Percentiles rank a stretch among this genome's conserved stretches.
Evolutionary conservation across 768 basidiomycete genomes (phyloP).

Genomic region (Lepiota brunneoincarnata): DNA sequence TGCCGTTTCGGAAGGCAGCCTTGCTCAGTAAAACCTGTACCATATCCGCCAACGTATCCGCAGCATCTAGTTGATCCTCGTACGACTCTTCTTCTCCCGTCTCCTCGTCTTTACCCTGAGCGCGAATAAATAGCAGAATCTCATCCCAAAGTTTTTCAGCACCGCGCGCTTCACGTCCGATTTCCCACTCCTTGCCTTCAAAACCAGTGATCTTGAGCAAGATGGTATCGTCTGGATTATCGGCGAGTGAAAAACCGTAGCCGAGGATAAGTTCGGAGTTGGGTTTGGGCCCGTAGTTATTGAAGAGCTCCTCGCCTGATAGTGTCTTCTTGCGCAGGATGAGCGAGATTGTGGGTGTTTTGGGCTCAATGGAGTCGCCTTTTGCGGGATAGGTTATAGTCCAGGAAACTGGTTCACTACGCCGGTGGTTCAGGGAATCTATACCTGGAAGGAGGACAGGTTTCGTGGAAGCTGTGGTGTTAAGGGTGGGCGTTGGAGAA

Average conservation of each 20-base stretch:
- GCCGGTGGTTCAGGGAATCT: slow-evolving; percentile 84
- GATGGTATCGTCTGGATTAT: slow-evolving; percentile 87
- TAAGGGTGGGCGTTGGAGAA: slow-evolving; percentile 38
- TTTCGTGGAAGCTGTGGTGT: slow-evolving; percentile 40
- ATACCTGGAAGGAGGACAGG: slow-evolving; percentile 86
- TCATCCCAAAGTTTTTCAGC: slow-evolving; percentile 62
- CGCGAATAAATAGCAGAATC: slow-evolving; percentile 30
- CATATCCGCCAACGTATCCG: slow-evolving; percentile 69
- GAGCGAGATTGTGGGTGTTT: slow-evolving; percentile 53
- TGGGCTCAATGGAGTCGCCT: slow-evolving; percentile 9
- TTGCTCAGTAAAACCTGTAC: slow-evolving; percentile 44
- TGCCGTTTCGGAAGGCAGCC: slow-evolving; percentile 37
- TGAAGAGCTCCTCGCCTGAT: slow-evolving; percentile 63
- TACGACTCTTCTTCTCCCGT: slow-evolving; percentile 31
- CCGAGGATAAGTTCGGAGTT: slow-evolving; percentile 89
- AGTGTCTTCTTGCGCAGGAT: slow-evolving; percentile 45
- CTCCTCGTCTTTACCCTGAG: slow-evolving; percentile 17
- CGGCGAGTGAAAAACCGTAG: slow-evolving; percentile 81
- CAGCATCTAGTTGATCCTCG: slow-evolving; percentile 68
- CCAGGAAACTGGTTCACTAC: slow-evolving; percentile 84
- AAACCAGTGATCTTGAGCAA: slow-evolving; percentile 70
- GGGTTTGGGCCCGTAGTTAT: slow-evolving; percentile 91
- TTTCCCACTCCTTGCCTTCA: slow-evolving; percentile 52
- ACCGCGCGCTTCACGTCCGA: slow-evolving; percentile 55
- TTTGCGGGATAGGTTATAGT: slow-evolving; percentile 42